These are phyloP conservation scores for Climacium dendroides DNA, from an alignment of 225 moss, liverwort and hornwort genomes.

Conservation along the genomic window DNA sequence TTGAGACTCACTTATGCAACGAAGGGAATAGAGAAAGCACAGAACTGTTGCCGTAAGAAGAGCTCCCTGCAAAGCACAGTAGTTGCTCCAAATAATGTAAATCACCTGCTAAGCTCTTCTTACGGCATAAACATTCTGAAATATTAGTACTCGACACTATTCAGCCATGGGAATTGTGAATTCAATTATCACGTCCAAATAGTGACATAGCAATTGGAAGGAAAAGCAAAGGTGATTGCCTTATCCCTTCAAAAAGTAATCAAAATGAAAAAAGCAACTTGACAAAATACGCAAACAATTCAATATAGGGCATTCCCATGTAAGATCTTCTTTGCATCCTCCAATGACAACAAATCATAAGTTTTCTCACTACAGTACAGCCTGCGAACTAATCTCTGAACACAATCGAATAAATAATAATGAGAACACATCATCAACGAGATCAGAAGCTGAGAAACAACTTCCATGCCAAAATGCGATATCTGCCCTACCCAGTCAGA, in stretches of 20 bases:
- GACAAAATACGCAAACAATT: neutral
- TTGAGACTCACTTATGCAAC: neutral
- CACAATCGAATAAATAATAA: neutral
- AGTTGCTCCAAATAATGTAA: neutral
- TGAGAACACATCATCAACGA: neutral
- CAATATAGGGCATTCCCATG: neutral
- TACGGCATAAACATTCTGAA: neutral
- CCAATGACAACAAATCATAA: constrained; percentile 44
- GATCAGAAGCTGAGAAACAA: neutral
- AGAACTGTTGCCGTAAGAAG: neutral
- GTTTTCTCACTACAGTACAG: constrained; percentile 48
- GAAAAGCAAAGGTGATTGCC: neutral
- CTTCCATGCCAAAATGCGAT: neutral
- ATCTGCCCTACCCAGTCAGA: neutral
- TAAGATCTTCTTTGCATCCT: constrained; percentile 56
- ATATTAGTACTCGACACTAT: neutral
- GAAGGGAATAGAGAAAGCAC: neutral
- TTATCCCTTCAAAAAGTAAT: neutral
- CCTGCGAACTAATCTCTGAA: constrained; percentile 70
- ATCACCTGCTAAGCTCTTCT: neutral
- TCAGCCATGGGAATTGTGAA: neutral
- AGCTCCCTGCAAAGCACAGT: neutral
- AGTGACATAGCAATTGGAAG: neutral
- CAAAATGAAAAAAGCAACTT: neutral
- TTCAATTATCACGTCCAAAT: neutral